Evolutionary conservation across 2,329 filamentous ascomycete genomes (phyloP), one percentile per base, ranked within the genome.

Genomic region (Colletotrichum kahawae): DNA sequence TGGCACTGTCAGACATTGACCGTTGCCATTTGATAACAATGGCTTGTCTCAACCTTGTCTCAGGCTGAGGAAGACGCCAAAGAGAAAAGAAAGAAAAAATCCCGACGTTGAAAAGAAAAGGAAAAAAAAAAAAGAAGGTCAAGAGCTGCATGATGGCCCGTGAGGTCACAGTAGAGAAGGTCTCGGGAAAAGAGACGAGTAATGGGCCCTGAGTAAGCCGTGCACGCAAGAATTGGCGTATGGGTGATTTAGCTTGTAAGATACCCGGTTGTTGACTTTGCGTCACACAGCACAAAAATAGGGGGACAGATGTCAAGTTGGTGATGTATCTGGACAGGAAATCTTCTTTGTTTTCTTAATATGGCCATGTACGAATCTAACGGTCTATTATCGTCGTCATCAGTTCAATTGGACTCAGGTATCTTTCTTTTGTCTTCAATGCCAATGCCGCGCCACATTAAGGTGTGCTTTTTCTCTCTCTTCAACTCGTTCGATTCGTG

Each of bases 241-340:
- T 59, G 36, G 63, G 57, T 62, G 54, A 67, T 74, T 71, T 67
- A 70, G 67, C 51, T 71, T 43, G 75, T 38, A 59, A 76, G 71
- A 75, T 75, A 76, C 71, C 71, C 75, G 71, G 48, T 71, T 75
- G 71, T 71, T 33, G 67, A 70, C 59, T 31, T 33, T 36, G 64
- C 48, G 51, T 71, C 43, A 48, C 59, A 67, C 71, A 66, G 56
- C 29, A 14, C 48, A 65, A 57, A 56, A 67, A 31, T 18, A 57
- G 34, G 27, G 27, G 67, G 7, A 31, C 43, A 71, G 27, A 51
- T 16, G 18, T 43, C 34, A 29, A 51, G 43, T 51, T 16, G 34
- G 54, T 13, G 14, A 29, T n/a, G 48, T 51, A 51, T 63, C 27
- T 57, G 70, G 62, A 67, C 43, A 27, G 67, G 54, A 27, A 43